Base-by-base conservation (phyloP, 768 basidiomycete species). In the Psilocybe sp. region DNA sequence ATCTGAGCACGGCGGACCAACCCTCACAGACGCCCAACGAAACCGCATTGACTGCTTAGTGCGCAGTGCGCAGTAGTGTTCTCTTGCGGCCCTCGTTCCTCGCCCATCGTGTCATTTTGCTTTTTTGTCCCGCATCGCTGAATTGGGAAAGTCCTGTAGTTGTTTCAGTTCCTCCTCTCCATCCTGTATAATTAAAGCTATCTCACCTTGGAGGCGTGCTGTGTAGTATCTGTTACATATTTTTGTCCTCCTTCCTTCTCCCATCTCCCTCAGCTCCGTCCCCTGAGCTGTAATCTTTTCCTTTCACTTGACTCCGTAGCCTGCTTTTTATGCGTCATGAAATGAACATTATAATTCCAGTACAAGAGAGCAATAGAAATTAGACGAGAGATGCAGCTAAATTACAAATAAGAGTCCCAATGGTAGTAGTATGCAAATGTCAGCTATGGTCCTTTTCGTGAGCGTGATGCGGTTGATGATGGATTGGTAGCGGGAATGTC, bases 1-100 rank as follows among this genome's bases (percentile, higher is more conserved):
- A 74, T 46, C 57, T 81, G 50, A 63, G 58, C 40, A 65, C 55
- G 7, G 23, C 23, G 28, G 74, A 71, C 37, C 47, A 52, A 47
- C 5, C 54, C n/a, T 41, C 53, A 11, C 52, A 51, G 46, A 28
- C 23, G 7, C 23, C 23, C 23, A 28, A 28, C 7, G 23, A 28
- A 3, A 28, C 23, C 23, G 23, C 23, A 28, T 7, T 28, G 23
- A 28, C 23, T 28, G 23, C 23, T 3, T 28, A 28, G 23, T 28
- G 23, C 7, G 23, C 7, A 28, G 23, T 7, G 7, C 23, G 23
- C 23, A 28, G 23, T 7, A 7, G 23, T 7, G 23, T 28, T 7
- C 23, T 28, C 3, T 28, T 28, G 23, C 23, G 23, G 23, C 7
- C 23, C 23, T 28, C 7, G 23, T 28, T 28, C 23, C 23, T 28